Percentiles rank a stretch among this genome's conserved stretches.
These are phyloP conservation scores for Aspergillus ruber DNA, from an alignment of 2,329 filamentous ascomycete genomes.

Conservation along the genomic window DNA sequence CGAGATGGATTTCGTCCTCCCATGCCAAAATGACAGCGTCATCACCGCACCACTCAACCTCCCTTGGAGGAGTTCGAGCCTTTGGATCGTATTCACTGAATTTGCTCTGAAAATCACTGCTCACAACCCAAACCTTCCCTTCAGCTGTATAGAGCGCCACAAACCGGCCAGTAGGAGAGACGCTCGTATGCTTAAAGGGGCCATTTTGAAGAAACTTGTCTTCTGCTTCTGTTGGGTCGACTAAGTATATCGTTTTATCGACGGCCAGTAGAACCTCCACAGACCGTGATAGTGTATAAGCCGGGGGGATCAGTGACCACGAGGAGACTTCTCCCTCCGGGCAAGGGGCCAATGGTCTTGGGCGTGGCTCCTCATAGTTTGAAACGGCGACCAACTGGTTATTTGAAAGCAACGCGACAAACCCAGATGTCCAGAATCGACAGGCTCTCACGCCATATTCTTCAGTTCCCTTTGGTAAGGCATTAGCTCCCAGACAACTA, in stretches of 20 bases:
- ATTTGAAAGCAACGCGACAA: constrained; percentile 84
- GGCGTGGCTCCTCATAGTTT: constrained; percentile 83
- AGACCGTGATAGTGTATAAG: constrained; percentile 80
- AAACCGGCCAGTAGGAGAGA: constrained; percentile 85
- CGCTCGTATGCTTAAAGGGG: constrained; percentile 81
- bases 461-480: constrained; percentile 59
- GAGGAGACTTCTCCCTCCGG: constrained; percentile 75
- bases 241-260: constrained; percentile 72
- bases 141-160: constrained; percentile 80
- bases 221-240: constrained; percentile 84
- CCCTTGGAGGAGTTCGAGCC: constrained; percentile 75
- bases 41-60: constrained; percentile 93
- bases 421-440: constrained; percentile 84
- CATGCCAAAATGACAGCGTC: constrained; percentile 90
- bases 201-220: constrained; percentile 87
- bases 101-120: constrained; percentile 88
- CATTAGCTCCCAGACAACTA: constrained; percentile 6
- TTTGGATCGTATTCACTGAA: constrained; percentile 87
- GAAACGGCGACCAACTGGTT: constrained; percentile 82
- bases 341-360: constrained; percentile 68
- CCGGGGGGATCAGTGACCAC: constrained; percentile 84
- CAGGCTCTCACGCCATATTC: constrained; percentile 83
- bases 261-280: constrained; percentile 90
- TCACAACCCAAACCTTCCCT: constrained; percentile 85
- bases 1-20: constrained; percentile 95